Conservation (phyloP, 495 filamentous ascomycete genomes). For the Penicillium simplicissimum region DNA sequence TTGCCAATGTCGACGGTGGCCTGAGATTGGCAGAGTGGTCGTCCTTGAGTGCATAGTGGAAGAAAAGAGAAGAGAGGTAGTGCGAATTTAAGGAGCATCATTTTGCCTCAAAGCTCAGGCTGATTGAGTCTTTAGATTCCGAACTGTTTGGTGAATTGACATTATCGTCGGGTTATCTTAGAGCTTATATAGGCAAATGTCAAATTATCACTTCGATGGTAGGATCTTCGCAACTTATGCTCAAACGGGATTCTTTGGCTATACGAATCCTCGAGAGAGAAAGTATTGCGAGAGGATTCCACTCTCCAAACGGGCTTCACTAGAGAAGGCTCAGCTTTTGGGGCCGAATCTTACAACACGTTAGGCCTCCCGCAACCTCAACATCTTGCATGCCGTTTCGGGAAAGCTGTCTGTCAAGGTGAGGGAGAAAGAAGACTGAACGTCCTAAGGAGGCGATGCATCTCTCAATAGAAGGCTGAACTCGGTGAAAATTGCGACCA, state of each 20-base stretch:
- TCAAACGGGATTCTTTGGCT: not conserved
- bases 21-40: not conserved
- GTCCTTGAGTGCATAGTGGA: not conserved
- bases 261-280: not conserved
- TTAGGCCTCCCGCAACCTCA: not conserved
- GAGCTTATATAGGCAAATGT: not conserved
- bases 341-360: not conserved
- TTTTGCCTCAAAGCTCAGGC: not conserved
- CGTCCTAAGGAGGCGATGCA: not conserved
- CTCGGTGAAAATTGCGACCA: not conserved
- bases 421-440: not conserved
- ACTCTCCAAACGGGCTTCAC: not conserved
- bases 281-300: slow-evolving; percentile 1
- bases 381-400: slow-evolving; percentile 12
- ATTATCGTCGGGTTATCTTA: not conserved
- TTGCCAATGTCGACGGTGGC: not conserved
- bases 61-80: not conserved
- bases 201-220: not conserved
- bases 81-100: not conserved
- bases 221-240: not conserved
- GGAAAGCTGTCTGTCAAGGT: not conserved
- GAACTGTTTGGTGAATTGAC: not conserved
- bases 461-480: not conserved
- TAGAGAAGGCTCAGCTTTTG: not conserved
- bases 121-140: not conserved